Conservation (phyloP, 2,329 filamentous ascomycete species). For the Rhynchosporium agropyri region DNA sequence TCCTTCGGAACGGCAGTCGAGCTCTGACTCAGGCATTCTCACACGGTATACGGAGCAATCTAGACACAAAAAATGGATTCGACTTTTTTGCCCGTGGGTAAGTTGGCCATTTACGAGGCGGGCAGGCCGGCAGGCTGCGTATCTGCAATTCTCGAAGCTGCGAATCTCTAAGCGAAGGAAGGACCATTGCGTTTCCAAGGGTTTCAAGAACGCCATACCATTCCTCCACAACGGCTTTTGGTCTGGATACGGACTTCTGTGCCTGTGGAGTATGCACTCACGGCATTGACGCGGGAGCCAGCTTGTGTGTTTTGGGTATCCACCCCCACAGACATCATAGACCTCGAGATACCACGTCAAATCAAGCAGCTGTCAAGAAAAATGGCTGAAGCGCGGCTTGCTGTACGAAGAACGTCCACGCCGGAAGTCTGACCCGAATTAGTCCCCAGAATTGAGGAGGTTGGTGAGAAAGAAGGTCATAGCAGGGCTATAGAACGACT, state of each 20-base stretch:
- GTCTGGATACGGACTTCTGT: neutral
- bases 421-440: no score
- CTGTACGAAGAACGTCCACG: no score
- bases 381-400: neutral
- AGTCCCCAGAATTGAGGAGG: no score
- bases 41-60: neutral
- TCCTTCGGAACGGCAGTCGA: neutral
- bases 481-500: no score
- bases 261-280: conserved; percentile 30
- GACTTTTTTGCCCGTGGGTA: no score
- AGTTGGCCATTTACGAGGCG: no score
- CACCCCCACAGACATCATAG: conserved; percentile 17
- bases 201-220: conserved; percentile 24
- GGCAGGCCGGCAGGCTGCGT: no score
- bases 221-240: conserved; percentile 17
- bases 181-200: conserved; percentile 6
- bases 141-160: neutral
- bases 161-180: neutral
- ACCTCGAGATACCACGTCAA: no score
- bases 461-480: no score
- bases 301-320: conserved; percentile 13
- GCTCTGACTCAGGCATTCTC: neutral
- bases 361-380: no score
- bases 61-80: neutral
- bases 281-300: conserved; percentile 36